phyloP scores from a whole-genome alignment of 2,329 filamentous ascomycete genomes.

The Lachnellula subtilissima region DNA sequence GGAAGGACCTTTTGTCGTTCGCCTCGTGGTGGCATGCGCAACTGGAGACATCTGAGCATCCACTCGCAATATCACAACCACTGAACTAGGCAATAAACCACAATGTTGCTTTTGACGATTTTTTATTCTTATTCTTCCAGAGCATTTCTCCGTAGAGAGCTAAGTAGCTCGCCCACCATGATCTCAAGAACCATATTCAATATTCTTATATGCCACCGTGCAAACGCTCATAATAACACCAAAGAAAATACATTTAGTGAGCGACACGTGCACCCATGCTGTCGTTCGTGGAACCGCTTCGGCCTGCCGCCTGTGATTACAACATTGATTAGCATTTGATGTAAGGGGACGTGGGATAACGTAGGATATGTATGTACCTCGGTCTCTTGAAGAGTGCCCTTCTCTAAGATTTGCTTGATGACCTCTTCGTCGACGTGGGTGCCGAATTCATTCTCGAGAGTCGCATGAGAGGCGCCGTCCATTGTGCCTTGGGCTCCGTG shows the following conservation, averaged over 20 bases:
- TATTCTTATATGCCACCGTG: not conserved
- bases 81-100: not conserved
- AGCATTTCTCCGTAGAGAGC: not conserved
- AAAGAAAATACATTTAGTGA: conserved; percentile 21
- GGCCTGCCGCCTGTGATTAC: conserved; percentile 28
- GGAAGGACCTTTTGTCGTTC: no score
- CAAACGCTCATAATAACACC: not conserved
- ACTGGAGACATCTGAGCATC: not conserved
- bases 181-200: not conserved
- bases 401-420: conserved; percentile 75
- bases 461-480: conserved; percentile 69
- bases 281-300: conserved; percentile 33
- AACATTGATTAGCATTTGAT: conserved; percentile 8
- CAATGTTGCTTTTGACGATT: not conserved
- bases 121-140: not conserved
- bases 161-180: not conserved
- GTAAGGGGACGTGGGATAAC: not conserved
- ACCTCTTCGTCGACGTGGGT: conserved; percentile 74
- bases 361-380: conserved; percentile 40
- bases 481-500: conserved; percentile 80
- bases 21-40: no score
- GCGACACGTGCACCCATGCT: conserved; percentile 24
- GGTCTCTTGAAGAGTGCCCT: conserved; percentile 62
- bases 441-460: conserved; percentile 82
- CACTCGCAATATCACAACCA: not conserved